Percentiles rank a stretch among this genome's conserved stretches.
Evolutionary conservation across 129 eudicot genomes (phyloP).

Genomic region (Helianthus tuberosus): DNA sequence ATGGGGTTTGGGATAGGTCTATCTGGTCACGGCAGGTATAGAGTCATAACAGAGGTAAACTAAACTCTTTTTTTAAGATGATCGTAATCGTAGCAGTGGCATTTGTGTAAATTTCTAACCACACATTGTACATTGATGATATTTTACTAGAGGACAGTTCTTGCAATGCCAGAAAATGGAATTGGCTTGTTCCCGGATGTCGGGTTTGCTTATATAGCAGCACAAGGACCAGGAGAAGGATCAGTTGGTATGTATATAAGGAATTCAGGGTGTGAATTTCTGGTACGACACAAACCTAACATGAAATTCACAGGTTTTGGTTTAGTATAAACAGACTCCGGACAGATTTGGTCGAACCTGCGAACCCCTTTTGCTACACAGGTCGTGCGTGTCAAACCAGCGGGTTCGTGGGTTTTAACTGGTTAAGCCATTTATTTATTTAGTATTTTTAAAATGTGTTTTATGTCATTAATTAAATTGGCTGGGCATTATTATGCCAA

Average conservation of each 20-base stretch:
- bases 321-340: too few relatives aligned
- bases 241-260: slow-evolving; percentile 55
- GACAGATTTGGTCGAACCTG: too few relatives aligned
- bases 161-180: slow-evolving; percentile 93
- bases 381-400: too few relatives aligned
- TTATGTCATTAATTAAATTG: too few relatives aligned
- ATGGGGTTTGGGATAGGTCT: slow-evolving; percentile 98
- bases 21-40: slow-evolving; percentile 93
- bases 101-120: not conserved
- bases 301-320: too few relatives aligned
- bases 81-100: not conserved
- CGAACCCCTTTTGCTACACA: too few relatives aligned
- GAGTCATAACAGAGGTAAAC: slow-evolving; percentile 77
- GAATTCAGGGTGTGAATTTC: too few relatives aligned
- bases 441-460: too few relatives aligned
- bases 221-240: slow-evolving; percentile 85
- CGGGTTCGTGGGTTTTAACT: too few relatives aligned
- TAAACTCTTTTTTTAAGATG: slow-evolving; percentile 2
- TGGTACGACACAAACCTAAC: too few relatives aligned
- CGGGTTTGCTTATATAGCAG: slow-evolving; percentile 84
- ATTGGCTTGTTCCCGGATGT: slow-evolving; percentile 93
- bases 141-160: slow-evolving; percentile 71
- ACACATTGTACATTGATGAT: not conserved
- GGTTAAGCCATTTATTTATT: too few relatives aligned
- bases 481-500: too few relatives aligned